These are phyloP conservation scores for Backusella australiensis DNA, from an alignment of 192 early-diverging fungal species.

Conservation along the genomic window DNA sequence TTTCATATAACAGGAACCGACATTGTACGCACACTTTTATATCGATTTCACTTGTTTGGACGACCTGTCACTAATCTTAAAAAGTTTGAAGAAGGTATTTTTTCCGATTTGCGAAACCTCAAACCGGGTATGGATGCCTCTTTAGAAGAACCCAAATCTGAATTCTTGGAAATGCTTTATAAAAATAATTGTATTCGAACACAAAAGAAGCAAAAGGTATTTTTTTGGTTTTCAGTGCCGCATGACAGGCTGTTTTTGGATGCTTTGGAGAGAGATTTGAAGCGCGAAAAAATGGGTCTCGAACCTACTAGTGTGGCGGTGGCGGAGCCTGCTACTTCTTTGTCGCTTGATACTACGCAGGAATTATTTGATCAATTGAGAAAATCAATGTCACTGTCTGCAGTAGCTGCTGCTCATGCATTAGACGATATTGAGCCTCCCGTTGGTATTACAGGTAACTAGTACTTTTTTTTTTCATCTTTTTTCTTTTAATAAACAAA, in stretches of 20 bases:
- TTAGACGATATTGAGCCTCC: constrained; percentile 14
- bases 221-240: constrained; percentile 94
- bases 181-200: constrained; percentile 96
- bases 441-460: background rate
- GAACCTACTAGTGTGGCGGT: constrained; percentile 79
- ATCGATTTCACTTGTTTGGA: constrained; percentile 88
- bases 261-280: constrained; percentile 93
- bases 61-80: constrained; percentile 85
- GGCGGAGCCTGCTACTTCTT: constrained; percentile 62
- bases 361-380: constrained; percentile 54
- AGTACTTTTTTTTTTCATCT: background rate
- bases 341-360: constrained; percentile 59
- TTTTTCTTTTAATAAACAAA: background rate
- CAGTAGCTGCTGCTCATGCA: constrained; percentile 22
- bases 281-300: constrained; percentile 84
- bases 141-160: constrained; percentile 90
- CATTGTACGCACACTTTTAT: constrained; percentile 86
- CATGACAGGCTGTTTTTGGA: constrained; percentile 95
- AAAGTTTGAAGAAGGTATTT: constrained; percentile 99
- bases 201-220: constrained; percentile 99
- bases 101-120: constrained; percentile 91
- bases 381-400: constrained; percentile 35
- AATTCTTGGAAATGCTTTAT: constrained; percentile 92
- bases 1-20: constrained; percentile 97
- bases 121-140: constrained; percentile 92